Evolutionary conservation across 805 yeast genomes (phyloP), one percentile per base, ranked within the genome.

Genomic region (Candida pini): DNA sequence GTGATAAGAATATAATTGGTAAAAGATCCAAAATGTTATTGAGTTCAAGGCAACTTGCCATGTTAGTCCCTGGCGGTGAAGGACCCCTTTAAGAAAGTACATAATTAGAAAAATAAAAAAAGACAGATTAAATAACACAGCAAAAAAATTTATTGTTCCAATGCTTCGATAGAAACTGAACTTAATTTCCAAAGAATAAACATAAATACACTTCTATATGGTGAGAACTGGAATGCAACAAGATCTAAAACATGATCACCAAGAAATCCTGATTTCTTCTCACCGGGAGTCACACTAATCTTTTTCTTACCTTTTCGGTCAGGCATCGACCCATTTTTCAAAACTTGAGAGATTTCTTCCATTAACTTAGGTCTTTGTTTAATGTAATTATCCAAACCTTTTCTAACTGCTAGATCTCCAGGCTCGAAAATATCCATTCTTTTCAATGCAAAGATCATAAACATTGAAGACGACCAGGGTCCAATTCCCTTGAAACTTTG

Each of bases 381-480:
- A 17, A 84, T 53, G 56, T 85, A 89, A 19, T 67, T 55, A 0
- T 86, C 71, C 39, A 80, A 73, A 0, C 97, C 97, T 42, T 95
- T 64, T 21, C 89, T 87, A 2, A 89, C 73, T 1, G 96, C 97
- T 30, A 89, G 60, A 58, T 89, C 97, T 14, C 78, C 85, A 5
- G 73, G 62, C 5, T 92, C 81, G 54, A 86, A 86, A 0, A 85
- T 74, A 53, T 89, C 79, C 51, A 73, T 52, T 37, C 84, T 68
- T 18, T 69, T 69, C 29, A 88, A 60, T 1, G 83, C 81, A 51
- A 86, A 86, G 16, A 81, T 51, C 13, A 84, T 58, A 56, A 87
- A 89, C 96, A 89, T 89, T 35, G 81, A 82, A 0, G 92, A 89
- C 4, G 88, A 76, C 97, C 97, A 89, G 2, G 69, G 69, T 0